Evolutionary conservation across 495 filamentous ascomycete species (phyloP).

Genomic region (Immersiella caudata): DNA sequence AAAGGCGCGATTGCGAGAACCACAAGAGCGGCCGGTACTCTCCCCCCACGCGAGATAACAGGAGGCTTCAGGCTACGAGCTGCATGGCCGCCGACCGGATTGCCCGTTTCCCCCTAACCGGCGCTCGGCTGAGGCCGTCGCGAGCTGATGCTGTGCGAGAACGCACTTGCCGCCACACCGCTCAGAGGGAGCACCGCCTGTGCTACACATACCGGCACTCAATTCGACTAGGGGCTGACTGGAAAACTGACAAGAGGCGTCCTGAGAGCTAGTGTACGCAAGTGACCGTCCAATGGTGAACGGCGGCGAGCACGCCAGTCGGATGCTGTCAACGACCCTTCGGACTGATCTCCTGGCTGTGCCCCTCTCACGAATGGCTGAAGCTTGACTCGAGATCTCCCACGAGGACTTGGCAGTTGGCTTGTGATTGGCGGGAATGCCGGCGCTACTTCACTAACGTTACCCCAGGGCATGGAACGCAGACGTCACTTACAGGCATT

Average conservation of each 20-base stretch:
- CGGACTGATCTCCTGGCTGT: conserved; percentile 4
- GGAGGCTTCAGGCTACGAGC: background rate
- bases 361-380: conserved; percentile 4
- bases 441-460: background rate
- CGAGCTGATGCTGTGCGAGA: conserved; percentile 14
- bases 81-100: conserved; percentile 17
- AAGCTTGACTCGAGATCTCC: conserved; percentile 26
- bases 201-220: background rate
- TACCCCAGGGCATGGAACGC: conserved; percentile 19
- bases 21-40: background rate
- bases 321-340: conserved; percentile 20
- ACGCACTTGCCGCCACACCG: conserved; percentile 18
- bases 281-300: conserved; percentile 9
- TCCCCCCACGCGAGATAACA: conserved; percentile 29
- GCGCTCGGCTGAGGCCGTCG: conserved; percentile 21
- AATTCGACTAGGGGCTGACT: conserved; percentile 16
- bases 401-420: conserved; percentile 15
- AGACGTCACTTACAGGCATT: conserved; percentile 34
- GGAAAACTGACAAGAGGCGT: conserved; percentile 14
- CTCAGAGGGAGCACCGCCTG: background rate
- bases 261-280: conserved; percentile 12
- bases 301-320: background rate
- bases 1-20: conserved; percentile 5
- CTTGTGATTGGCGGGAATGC: conserved; percentile 21
- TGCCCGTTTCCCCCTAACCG: conserved; percentile 27